Conservation (phyloP, 1,139 yeast species). For the Kazachstania sp. region DNA sequence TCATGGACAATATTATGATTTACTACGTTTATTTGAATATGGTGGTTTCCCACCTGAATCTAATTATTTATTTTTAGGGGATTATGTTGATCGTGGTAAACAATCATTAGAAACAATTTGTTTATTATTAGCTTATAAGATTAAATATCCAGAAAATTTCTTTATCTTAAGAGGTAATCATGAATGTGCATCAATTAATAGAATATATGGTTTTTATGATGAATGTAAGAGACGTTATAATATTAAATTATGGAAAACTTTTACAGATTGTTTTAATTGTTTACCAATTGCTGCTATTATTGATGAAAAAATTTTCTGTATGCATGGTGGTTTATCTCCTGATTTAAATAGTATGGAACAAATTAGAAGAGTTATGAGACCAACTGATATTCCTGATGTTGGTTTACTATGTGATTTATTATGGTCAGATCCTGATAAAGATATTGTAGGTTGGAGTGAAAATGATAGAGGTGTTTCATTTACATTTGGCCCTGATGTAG, state of each 20-base stretch:
- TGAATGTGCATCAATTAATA: constrained; percentile 94
- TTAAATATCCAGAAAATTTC: constrained; percentile 95
- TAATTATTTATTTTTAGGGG: constrained; percentile 88
- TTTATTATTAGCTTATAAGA: constrained; percentile 84
- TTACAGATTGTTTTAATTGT: constrained; percentile 96
- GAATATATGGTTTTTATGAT: constrained; percentile 95
- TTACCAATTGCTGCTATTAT: constrained; percentile 96
- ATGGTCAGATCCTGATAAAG: constrained; percentile 98
- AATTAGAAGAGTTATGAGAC: constrained; percentile 96
- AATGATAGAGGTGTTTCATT: constrained; percentile 97
- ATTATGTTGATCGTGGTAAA: constrained; percentile 96
- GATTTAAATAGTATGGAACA: constrained; percentile 97
- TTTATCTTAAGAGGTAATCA: constrained; percentile 93
- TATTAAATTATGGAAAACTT: constrained; percentile 95
- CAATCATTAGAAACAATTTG: constrained; percentile 94
- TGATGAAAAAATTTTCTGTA: constrained; percentile 93
- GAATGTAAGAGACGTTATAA: constrained; percentile 96
- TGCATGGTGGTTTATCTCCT: constrained; percentile 98
- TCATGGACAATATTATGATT: constrained; percentile 95
- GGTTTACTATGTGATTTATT: constrained; percentile 90
- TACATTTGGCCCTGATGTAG: constrained; percentile 97
- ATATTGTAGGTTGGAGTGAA: constrained; percentile 96
- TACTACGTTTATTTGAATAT: constrained; percentile 88
- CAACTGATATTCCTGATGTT: constrained; percentile 96
- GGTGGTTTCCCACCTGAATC: constrained; percentile 99